A percentile compares a stretch with the other conserved stretches of the same genome.
These are phyloP conservation scores for Salix arbutifolia DNA, from an alignment of 345 rosid species.

Conservation along the genomic window DNA sequence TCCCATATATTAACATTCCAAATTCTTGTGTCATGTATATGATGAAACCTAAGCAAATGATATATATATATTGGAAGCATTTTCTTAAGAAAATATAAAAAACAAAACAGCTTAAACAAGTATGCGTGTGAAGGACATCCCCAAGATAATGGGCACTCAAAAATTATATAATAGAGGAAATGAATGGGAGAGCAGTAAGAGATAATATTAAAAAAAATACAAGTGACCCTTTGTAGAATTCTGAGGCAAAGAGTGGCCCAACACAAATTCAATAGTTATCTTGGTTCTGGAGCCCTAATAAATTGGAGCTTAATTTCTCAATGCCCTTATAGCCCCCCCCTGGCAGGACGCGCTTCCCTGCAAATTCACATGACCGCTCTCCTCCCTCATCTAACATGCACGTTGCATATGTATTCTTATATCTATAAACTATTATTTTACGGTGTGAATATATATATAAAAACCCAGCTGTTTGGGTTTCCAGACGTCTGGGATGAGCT, in stretches of 20 bases:
- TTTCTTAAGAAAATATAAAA: too few relatives aligned
- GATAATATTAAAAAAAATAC: slow-evolving; percentile 7
- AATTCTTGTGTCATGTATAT: neutral
- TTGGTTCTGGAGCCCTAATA: slow-evolving; percentile 2
- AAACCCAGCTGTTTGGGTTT: neutral
- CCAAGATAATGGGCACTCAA: neutral
- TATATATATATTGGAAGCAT: neutral
- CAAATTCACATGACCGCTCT: slow-evolving; percentile 18
- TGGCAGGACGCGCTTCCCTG: slow-evolving; percentile 17
- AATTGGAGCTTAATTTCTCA: neutral
- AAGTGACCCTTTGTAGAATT: neutral
- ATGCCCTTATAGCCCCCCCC: neutral
- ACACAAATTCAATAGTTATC: neutral
- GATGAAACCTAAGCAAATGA: neutral
- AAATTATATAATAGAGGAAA: neutral
- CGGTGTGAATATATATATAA: neutral
- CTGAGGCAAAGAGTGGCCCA: neutral
- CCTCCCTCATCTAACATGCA: slow-evolving; percentile 7
- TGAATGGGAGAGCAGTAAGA: neutral
- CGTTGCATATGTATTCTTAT: neutral
- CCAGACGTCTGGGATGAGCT: neutral
- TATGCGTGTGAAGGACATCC: neutral
- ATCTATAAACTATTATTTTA: neutral
- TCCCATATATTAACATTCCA: neutral
- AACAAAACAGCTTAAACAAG: neutral